These are phyloP conservation scores for Solanum aculeatissimum DNA, from an alignment of 305 asterid genomes.

Conservation along the genomic window DNA sequence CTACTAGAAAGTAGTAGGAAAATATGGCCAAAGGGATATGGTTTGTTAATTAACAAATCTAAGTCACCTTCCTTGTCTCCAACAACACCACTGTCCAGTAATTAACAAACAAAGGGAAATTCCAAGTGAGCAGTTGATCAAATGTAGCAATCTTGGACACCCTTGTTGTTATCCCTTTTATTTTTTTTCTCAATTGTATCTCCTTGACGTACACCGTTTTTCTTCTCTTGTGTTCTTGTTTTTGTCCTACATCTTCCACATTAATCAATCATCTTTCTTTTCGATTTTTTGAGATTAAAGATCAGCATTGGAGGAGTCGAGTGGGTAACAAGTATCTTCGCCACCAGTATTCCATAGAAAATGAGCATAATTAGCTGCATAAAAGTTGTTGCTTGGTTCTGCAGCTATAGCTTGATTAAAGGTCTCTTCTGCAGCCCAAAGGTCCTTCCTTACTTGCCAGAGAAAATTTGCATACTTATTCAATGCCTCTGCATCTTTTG, in stretches of 20 bases:
- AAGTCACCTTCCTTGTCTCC: not conserved
- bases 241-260: not conserved
- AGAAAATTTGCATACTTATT: conserved; percentile 78
- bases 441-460: conserved; percentile 65
- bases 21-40: not conserved
- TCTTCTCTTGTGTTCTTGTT: not conserved
- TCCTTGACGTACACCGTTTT: not conserved
- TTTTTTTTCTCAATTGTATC: not conserved
- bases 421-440: conserved; percentile 84
- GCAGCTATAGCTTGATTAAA: conserved; percentile 65
- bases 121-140: not conserved
- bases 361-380: conserved; percentile 79
- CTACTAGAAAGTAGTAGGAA: not conserved
- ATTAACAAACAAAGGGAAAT: not conserved
- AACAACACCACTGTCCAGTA: not conserved
- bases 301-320: conserved; percentile 1
- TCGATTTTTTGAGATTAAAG: not conserved
- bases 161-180: not conserved
- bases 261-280: not conserved
- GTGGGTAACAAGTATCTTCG: conserved; percentile 87
- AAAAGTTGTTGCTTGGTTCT: conserved; percentile 65
- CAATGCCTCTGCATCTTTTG: conserved; percentile 84
- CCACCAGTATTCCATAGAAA: conserved; percentile 93
- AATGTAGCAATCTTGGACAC: not conserved
- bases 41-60: not conserved